Evolutionary conservation across 495 filamentous ascomycete genomes (phyloP).

Genomic region (Rhypophila decipiens): DNA sequence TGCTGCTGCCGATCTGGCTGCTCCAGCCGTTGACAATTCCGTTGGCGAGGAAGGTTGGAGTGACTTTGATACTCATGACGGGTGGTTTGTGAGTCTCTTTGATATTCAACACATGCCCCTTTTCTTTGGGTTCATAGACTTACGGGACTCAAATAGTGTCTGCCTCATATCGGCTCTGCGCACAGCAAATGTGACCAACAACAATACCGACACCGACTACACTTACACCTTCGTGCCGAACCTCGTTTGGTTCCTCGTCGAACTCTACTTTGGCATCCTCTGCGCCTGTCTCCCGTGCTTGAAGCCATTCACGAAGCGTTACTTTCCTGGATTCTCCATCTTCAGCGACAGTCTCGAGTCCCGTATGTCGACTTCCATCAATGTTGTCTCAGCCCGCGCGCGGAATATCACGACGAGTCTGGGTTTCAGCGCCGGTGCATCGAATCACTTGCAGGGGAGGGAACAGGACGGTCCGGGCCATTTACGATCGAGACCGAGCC

Average conservation of each 20-base stretch:
- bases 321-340: slow-evolving; percentile 9
- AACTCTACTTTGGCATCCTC: slow-evolving; percentile 19
- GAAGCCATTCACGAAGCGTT: slow-evolving; percentile 12
- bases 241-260: slow-evolving; percentile 22
- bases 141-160: slow-evolving; percentile 10
- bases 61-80: slow-evolving; percentile 20
- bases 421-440: not conserved
- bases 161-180: too few species aligned
- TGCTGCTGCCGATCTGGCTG: slow-evolving; percentile 21
- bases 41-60: slow-evolving; percentile 16
- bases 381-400: too few species aligned
- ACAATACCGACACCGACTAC: slow-evolving; percentile 9
- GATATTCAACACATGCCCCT: not conserved
- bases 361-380: not conserved
- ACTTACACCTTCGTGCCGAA: slow-evolving; percentile 19
- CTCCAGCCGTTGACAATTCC: slow-evolving; percentile 10
- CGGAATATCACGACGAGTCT: not conserved
- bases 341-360: not conserved
- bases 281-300: slow-evolving; percentile 21
- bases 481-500: not conserved
- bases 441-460: not conserved
- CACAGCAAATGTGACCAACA: too few species aligned
- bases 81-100: slow-evolving; percentile 18
- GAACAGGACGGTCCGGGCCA: not conserved
- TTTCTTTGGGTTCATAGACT: not conserved